Percentiles rank a stretch among this genome's conserved stretches.
Evolutionary conservation across 2,329 filamentous ascomycete species (phyloP).

Genomic region (Ophiocordyceps camponoti-rufipedis): DNA sequence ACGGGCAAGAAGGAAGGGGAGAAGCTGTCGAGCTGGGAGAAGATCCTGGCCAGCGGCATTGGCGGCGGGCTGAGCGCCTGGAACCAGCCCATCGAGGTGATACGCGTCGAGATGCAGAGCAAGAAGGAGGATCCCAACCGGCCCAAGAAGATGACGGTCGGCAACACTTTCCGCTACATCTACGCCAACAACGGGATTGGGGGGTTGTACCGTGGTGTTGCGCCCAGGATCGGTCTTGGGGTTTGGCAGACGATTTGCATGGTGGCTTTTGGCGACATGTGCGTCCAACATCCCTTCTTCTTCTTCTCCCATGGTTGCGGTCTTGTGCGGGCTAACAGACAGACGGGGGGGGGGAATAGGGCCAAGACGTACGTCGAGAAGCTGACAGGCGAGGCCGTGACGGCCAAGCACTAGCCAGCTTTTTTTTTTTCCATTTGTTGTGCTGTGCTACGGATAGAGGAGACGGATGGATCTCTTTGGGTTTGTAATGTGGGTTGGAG

Average conservation of each 20-base stretch:
- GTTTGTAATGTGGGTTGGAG: too few species aligned
- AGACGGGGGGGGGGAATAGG: too few species aligned
- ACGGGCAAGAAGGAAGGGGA: constrained; percentile 66
- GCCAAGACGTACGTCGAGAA: constrained; percentile 51
- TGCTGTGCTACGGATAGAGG: background rate
- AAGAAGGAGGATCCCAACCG: constrained; percentile 96
- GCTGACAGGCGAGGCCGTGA: constrained; percentile 43
- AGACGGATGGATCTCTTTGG: too few species aligned
- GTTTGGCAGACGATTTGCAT: constrained; percentile 99
- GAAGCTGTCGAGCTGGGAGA: constrained; percentile 66
- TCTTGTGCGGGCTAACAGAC: too few species aligned
- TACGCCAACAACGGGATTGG: constrained; percentile 74
- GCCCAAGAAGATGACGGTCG: constrained; percentile 97
- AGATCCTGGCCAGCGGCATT: constrained; percentile 69
- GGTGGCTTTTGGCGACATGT: constrained; percentile 98
- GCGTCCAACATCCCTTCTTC: too few species aligned
- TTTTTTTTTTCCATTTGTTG: background rate
- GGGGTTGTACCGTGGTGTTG: constrained; percentile 89
- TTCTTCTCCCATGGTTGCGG: too few species aligned
- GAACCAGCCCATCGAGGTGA: constrained; percentile 99
- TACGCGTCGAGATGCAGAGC: constrained; percentile 99
- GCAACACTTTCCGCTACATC: constrained; percentile 72
- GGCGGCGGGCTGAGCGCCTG: constrained; percentile 92
- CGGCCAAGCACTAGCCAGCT: constrained; percentile 43
- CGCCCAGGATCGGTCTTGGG: constrained; percentile 82